phyloP scores from a whole-genome alignment of 345 rosid species.

The Corchorus olitorius region DNA sequence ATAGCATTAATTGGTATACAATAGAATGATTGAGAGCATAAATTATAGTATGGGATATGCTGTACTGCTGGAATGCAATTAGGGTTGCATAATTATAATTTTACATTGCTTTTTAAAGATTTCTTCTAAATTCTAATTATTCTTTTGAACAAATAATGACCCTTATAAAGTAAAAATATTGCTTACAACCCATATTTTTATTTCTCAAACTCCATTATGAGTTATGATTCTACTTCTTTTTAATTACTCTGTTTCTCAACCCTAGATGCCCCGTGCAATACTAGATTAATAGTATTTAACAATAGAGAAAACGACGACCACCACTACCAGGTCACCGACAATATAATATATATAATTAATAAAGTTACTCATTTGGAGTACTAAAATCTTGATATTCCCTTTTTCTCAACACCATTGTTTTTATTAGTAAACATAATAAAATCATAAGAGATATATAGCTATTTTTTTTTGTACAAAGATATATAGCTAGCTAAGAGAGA shows the following conservation, averaged over 20 bases:
- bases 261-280: slow-evolving; percentile 5
- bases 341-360: background rate
- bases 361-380: background rate
- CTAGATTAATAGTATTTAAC: background rate
- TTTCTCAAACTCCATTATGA: slow-evolving; percentile 7
- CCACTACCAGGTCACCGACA: background rate
- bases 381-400: background rate
- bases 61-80: slow-evolving; percentile 15
- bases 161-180: background rate
- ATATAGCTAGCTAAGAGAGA: background rate
- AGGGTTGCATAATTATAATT: slow-evolving; percentile 14
- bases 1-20: background rate
- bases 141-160: background rate
- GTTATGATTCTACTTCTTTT: background rate
- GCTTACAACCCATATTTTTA: background rate
- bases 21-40: background rate
- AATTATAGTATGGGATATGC: background rate
- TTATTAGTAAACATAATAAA: background rate
- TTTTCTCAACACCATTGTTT: background rate
- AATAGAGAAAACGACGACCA: background rate
- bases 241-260: background rate
- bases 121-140: background rate
- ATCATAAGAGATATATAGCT: too few relatives aligned
- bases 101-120: background rate
- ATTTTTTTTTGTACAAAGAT: too few relatives aligned